Base-by-base conservation (phyloP, 345 rosid species). In the Pistacia atlantica region DNA sequence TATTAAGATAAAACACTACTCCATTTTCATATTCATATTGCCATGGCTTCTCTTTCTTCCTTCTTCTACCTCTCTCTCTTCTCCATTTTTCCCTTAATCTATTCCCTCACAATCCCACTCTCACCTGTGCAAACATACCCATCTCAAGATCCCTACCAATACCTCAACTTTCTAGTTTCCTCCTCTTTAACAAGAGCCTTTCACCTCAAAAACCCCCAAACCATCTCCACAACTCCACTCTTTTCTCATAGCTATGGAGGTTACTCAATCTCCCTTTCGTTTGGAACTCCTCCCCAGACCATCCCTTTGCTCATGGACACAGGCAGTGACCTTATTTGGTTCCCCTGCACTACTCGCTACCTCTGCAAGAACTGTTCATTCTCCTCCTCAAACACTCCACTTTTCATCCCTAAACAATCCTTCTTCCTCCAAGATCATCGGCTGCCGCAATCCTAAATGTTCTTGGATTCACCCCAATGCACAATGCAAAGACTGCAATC, bases 361-460 rank as follows among this genome's bases (percentile, higher is more conserved):
- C 69, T 52, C 48, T 86, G 89, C 83, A 67, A 8, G 25, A 22
- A 22, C 25, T 22, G 25, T 22, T 22, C 25, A 22, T 22, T 22
- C 25, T 22, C 25, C 25, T 22, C 25, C 25, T 22, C 25, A 22
- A 22, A 22, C 25, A 22, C 25, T 22, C 25, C 25, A 22, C 25
- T 22, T 22, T 22, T 22, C 25, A 22, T 22, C 25, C 25, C 25
- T 22, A 0, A 22, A 22, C 25, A 22, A 0, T 86, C 89, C 89
- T 42, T 79, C 80, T 2, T 78, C 89, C 2, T 69, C 84, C 35
- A 71, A 63, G 73, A 63, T 84, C 52, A 33, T 84, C 4, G 86
- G 87, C 42, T 86, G 87, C 78, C 75, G 57, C 5, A 84, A 80
- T 75, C 89, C 84, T 51, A 84, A 84, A 69, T 84, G 89, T 71